Evolutionary conservation across 2,329 filamentous ascomycete genomes (phyloP).

Genomic region (Hymenoscyphus repandus): DNA sequence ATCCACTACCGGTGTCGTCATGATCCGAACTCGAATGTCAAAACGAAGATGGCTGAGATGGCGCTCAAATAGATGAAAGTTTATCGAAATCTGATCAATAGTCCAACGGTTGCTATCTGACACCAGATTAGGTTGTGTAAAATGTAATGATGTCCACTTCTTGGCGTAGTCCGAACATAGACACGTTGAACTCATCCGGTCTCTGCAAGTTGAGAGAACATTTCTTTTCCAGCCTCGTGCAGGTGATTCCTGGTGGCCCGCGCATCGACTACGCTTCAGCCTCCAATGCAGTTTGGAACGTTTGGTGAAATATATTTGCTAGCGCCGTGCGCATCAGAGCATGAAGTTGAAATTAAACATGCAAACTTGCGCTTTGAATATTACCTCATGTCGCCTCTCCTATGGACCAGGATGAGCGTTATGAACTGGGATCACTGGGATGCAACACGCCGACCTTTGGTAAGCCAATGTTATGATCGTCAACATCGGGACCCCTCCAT

Average conservation of each 20-base stretch:
- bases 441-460: neutral
- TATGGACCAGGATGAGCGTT: constrained; percentile 15
- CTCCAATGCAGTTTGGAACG: constrained; percentile 4
- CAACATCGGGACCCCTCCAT: constrained; percentile 8
- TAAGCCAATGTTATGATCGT: constrained; percentile 12
- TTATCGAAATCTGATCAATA: neutral
- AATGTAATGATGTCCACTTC: too few species aligned
- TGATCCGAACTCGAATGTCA: too few species aligned
- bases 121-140: too few species aligned
- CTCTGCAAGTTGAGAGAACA: neutral
- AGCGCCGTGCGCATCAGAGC: neutral
- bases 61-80: neutral
- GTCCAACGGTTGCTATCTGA: neutral
- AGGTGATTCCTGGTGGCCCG: neutral
- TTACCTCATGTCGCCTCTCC: constrained; percentile 4
- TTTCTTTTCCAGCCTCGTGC: neutral
- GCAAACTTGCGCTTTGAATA: constrained; percentile 1
- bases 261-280: constrained; percentile 1
- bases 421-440: constrained; percentile 1
- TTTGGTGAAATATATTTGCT: neutral
- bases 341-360: constrained; percentile 10
- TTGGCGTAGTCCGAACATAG: neutral
- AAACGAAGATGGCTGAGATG: too few species aligned
- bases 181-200: too few species aligned
- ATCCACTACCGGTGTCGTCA: too few species aligned